These are phyloP conservation scores for Aspergillus nidulans DNA, from an alignment of 495 filamentous ascomycete species.

Conservation along the genomic window DNA sequence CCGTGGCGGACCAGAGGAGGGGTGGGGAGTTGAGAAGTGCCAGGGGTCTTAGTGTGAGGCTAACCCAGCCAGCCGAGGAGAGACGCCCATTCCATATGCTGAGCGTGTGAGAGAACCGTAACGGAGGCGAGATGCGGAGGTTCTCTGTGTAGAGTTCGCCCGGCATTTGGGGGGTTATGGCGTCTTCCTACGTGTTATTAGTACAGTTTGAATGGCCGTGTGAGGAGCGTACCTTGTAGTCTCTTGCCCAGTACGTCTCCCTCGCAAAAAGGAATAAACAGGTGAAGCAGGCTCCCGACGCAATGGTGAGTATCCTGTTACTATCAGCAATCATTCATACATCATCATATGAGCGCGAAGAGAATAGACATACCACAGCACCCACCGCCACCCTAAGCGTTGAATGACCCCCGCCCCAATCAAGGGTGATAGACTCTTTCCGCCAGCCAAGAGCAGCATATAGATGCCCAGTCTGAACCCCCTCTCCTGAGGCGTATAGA, in stretches of 20 bases:
- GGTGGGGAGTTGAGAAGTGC: not conserved
- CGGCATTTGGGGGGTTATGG: not conserved
- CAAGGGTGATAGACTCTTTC: conserved; percentile 6
- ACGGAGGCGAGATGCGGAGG: not conserved
- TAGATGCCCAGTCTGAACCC: conserved; percentile 4
- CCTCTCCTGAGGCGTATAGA: conserved; percentile 5
- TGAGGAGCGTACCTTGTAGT: not conserved
- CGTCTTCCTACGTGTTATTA: not conserved
- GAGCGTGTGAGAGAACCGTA: not conserved
- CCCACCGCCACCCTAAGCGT: conserved; percentile 2
- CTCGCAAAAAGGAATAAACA: not conserved
- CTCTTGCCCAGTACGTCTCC: conserved; percentile 3
- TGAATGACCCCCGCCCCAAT: conserved; percentile 3
- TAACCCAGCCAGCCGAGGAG: not conserved
- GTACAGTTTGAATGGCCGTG: too few species aligned
- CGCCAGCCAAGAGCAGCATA: conserved; percentile 5
- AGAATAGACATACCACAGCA: conserved; percentile 11
- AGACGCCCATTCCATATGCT: conserved; percentile 1
- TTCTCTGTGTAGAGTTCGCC: not conserved
- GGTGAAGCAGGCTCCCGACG: not conserved
- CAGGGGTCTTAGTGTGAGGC: not conserved
- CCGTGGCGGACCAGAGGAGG: not conserved
- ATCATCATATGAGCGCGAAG: too few species aligned
- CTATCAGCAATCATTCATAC: not conserved
- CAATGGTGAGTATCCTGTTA: not conserved